These are phyloP conservation scores for Penicillium sp. DNA, from an alignment of 2,329 filamentous ascomycete genomes.

Conservation along the genomic window DNA sequence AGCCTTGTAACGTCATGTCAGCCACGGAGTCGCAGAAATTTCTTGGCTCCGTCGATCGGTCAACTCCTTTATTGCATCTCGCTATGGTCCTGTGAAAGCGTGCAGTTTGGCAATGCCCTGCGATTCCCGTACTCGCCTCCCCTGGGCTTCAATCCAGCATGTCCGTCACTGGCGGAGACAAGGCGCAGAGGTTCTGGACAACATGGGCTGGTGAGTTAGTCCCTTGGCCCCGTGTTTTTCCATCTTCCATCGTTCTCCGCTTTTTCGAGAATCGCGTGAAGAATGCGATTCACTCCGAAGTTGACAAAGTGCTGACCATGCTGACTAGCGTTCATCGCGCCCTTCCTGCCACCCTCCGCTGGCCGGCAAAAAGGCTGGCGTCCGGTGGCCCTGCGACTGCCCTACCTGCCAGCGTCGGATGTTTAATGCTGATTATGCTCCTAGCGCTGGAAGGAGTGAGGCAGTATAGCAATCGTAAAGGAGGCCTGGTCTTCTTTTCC, in stretches of 20 bases:
- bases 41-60: neutral
- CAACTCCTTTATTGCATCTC: neutral
- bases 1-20: neutral
- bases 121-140: constrained; percentile 3
- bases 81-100: neutral
- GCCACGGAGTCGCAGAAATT: neutral
- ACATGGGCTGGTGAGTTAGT: constrained; percentile 16
- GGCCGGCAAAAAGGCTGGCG: constrained; percentile 25
- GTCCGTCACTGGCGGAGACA: constrained; percentile 13
- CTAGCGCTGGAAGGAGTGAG: constrained; percentile 27
- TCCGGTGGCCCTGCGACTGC: constrained; percentile 30
- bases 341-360: constrained; percentile 5
- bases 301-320: neutral
- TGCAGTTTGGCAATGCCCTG: constrained; percentile 16
- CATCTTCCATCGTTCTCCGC: neutral
- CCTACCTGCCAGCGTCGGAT: constrained; percentile 26
- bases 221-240: neutral
- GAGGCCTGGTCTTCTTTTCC: constrained; percentile 28
- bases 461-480: constrained; percentile 26
- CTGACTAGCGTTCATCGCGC: constrained; percentile 11
- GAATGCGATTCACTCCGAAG: no score
- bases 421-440: constrained; percentile 21
- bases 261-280: neutral
- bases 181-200: constrained; percentile 13
- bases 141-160: constrained; percentile 19